These are phyloP conservation scores for Chlorella sp. DNA, from an alignment of 139 green algal genomes.

Conservation along the genomic window DNA sequence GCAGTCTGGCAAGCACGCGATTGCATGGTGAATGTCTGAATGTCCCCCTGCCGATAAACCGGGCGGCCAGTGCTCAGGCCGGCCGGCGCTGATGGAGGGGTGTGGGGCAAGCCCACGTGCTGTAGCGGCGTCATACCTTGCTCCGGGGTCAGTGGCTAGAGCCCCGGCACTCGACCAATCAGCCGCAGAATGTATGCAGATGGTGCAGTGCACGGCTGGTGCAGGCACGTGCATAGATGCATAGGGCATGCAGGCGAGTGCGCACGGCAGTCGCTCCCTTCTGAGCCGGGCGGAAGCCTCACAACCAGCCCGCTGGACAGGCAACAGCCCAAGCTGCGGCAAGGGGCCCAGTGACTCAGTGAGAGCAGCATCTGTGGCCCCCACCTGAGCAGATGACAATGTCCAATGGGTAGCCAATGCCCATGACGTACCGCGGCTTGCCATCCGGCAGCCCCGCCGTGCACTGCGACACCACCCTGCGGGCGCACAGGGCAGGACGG, in stretches of 20 bases:
- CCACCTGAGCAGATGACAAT: conserved; percentile 87
- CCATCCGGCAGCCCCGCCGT: conserved; percentile 69
- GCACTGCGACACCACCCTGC: conserved; percentile 89
- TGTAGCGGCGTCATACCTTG: conserved; percentile 35
- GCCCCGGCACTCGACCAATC: conserved; percentile 37
- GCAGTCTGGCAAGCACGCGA: not conserved
- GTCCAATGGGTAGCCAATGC: conserved; percentile 92
- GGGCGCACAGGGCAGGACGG: too few species aligned
- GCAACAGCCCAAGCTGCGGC: not conserved
- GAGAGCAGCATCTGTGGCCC: not conserved
- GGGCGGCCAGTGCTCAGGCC: not conserved
- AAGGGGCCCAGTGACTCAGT: too few species aligned
- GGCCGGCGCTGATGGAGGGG: conserved; percentile 2
- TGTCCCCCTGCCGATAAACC: conserved; percentile 15
- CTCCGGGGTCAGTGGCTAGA: conserved; percentile 29
- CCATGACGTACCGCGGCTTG: conserved; percentile 98
- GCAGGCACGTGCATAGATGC: not conserved
- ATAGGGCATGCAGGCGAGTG: not conserved
- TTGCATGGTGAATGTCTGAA: not conserved
- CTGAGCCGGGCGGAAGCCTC: too few species aligned
- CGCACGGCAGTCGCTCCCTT: not conserved
- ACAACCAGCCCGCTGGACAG: not conserved
- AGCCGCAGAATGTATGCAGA: not conserved
- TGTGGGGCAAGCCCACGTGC: not conserved
- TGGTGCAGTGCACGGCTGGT: not conserved